These are phyloP conservation scores for Wickerhamomyces hampshirensis DNA, from an alignment of 805 yeast genomes.

Conservation along the genomic window DNA sequence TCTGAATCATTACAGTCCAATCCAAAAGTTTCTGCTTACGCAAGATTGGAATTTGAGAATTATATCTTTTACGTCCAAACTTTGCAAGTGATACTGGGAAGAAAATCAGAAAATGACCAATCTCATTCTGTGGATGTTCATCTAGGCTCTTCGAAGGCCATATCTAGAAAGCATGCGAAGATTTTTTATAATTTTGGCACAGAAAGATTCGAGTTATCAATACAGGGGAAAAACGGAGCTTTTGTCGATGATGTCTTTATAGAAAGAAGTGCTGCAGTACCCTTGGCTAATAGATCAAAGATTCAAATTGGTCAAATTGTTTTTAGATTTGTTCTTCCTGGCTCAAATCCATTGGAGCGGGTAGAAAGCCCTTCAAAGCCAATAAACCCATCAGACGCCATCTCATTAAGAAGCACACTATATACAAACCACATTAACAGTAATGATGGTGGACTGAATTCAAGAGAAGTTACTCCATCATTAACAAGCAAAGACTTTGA, in stretches of 20 bases:
- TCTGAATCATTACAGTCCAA: conserved; percentile 5
- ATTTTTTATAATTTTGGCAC: conserved; percentile 96
- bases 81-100: conserved; percentile 87
- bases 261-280: conserved; percentile 88
- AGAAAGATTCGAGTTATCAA: conserved; percentile 87
- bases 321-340: conserved; percentile 83
- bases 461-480: conserved; percentile 15
- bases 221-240: conserved; percentile 94
- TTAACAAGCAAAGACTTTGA: conserved; percentile 21
- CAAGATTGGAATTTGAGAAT: conserved; percentile 83
- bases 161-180: conserved; percentile 90
- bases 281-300: conserved; percentile 72
- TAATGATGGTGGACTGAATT: conserved; percentile 4
- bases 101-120: conserved; percentile 72
- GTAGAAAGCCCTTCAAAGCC: conserved; percentile 30
- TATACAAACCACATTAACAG: conserved; percentile 26
- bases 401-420: conserved; percentile 47
- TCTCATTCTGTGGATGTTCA: conserved; percentile 84
- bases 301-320: conserved; percentile 92
- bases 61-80: conserved; percentile 96
- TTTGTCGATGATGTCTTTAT: conserved; percentile 90
- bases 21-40: conserved; percentile 45
- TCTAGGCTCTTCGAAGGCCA: conserved; percentile 86
- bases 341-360: conserved; percentile 40
- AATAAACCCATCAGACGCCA: conserved; percentile 59